Evolutionary conservation across 169 alveolate species (phyloP), one percentile per base, ranked within the genome.

Genomic region (Cryptosporidium sp.): DNA sequence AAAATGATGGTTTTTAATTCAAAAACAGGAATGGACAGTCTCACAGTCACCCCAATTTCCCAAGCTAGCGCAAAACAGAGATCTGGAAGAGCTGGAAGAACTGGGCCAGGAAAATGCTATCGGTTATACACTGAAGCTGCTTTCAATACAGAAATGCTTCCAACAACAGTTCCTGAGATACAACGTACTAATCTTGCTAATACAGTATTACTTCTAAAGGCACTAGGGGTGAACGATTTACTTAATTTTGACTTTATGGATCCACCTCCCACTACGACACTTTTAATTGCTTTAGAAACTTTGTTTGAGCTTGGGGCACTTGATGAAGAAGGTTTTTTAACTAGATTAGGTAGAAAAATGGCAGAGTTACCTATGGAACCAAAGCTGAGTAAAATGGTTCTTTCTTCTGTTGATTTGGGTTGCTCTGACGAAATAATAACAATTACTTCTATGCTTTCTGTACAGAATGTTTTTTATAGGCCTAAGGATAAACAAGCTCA

Each of bases 1-100:
- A 98, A 98, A 93, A 95, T 98, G 45, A 98, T 98, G 92, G 97
- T 96, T 61, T 98, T 96, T 87, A 97, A 98, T 91, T 97, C 99
- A 12, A 97, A 97, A 93, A 92, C 98, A 33, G 99, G 99, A 69
- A 99, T 99, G 99, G 99, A 99, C 73, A 92, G 98, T 31, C 94
- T 99, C 72, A 95, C 97, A 12, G 98, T 98, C 51, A 98, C 98
- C 5, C 99, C 99, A 0, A 98, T 98, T 33, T 96, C 99, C 35
- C 97, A 98, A 93, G 99, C 99, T 5, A 97, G 97, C 75, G 99
- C 99, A 1, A 95, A 96, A 84, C 99, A 99, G 94, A 92, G 99
- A 87, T 99, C 99, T 5, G 99, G 99, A 2, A 96, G 99, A 51
- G 99, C 99, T 0, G 99, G 99, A 0, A 93, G 99, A 91, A 98